Conservation (phyloP, 208 protist species). For the Trypanosomatidae sp. region DNA sequence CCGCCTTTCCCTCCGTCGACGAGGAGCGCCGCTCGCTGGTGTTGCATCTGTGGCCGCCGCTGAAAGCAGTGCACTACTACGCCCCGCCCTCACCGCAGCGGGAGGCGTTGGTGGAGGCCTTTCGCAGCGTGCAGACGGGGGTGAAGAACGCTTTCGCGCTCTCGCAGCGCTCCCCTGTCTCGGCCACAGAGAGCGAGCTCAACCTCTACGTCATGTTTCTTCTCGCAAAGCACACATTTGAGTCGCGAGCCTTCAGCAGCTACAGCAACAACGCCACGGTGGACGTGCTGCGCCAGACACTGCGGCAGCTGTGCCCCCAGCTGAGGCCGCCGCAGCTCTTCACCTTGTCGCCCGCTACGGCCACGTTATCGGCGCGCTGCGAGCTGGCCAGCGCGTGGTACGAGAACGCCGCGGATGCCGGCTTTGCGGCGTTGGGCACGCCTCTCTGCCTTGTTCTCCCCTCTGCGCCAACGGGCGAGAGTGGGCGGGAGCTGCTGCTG, state of each 20-base stretch:
- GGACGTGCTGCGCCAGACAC: slow-evolving; percentile 9
- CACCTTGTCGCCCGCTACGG: slow-evolving; percentile 6
- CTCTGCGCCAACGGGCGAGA: background rate
- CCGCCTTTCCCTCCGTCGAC: slow-evolving; percentile 11
- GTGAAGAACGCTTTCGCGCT: slow-evolving; percentile 7
- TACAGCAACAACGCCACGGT: too few species aligned
- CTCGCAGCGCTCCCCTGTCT: slow-evolving; percentile 17
- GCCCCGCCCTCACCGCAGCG: too few species aligned
- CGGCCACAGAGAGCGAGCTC: slow-evolving; percentile 22
- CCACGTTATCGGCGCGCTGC: slow-evolving; percentile 20
- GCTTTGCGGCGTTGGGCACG: slow-evolving; percentile 31
- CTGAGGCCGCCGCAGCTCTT: slow-evolving; percentile 4
- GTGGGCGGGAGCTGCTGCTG: slow-evolving; percentile 20
- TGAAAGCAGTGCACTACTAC: too few species aligned
- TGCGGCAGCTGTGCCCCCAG: slow-evolving; percentile 13
- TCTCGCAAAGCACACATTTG: slow-evolving; percentile 7
- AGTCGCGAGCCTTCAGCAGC: background rate
- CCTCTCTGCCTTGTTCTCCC: slow-evolving; percentile 36
- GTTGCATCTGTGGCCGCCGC: slow-evolving; percentile 22
- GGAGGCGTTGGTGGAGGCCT: slow-evolving; percentile 6
- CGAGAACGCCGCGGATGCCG: slow-evolving; percentile 1
- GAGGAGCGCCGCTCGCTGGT: slow-evolving; percentile 11
- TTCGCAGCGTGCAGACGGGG: slow-evolving; percentile 9
- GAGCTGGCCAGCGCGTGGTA: slow-evolving; percentile 46
- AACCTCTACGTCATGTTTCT: slow-evolving; percentile 27